Percentiles rank a stretch among this genome's conserved stretches.
phyloP scores from a whole-genome alignment of 2,329 filamentous ascomycete genomes.

The Cladophialophora yegresii region DNA sequence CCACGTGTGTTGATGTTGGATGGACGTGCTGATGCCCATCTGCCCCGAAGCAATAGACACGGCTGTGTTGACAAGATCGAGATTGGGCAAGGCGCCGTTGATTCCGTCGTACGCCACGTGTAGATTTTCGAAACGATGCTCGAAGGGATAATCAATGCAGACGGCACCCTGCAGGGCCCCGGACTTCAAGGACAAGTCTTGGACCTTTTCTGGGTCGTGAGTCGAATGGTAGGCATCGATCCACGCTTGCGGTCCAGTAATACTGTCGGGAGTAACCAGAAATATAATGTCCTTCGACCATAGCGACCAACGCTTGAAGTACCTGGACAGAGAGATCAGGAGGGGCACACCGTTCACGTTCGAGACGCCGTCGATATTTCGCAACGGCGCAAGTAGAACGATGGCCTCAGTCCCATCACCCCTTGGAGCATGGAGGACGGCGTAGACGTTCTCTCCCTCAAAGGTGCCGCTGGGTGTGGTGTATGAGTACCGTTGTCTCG shows the following conservation, averaged over 20 bases:
- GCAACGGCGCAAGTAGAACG: constrained; percentile 87
- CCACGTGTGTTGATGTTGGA: constrained; percentile 76
- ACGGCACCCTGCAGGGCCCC: constrained; percentile 90
- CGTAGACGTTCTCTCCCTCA: constrained; percentile 86
- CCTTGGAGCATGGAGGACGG: constrained; percentile 86
- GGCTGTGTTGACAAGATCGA: constrained; percentile 94
- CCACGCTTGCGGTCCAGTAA: constrained; percentile 91
- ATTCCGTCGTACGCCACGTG: constrained; percentile 94
- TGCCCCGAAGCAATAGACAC: constrained; percentile 84
- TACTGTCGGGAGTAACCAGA: constrained; percentile 83
- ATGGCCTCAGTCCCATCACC: constrained; percentile 97
- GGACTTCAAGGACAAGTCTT: constrained; percentile 81
- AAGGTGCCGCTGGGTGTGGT: constrained; percentile 72
- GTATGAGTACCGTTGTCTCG: constrained; percentile 85
- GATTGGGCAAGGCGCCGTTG: constrained; percentile 91
- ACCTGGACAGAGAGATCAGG: constrained; percentile 81
- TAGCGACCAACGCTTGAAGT: constrained; percentile 96
- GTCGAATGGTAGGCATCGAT: constrained; percentile 96
- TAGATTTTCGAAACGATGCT: constrained; percentile 79
- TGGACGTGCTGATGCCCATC: constrained; percentile 80
- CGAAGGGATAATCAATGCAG: constrained; percentile 88
- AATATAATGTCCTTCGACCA: constrained; percentile 99
- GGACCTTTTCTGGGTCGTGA: constrained; percentile 70
- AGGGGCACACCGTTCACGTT: constrained; percentile 88
- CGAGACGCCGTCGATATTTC: constrained; percentile 72